Evolutionary conservation across 805 yeast genomes (phyloP).

Genomic region (Helenozyma baotianmanensis): DNA sequence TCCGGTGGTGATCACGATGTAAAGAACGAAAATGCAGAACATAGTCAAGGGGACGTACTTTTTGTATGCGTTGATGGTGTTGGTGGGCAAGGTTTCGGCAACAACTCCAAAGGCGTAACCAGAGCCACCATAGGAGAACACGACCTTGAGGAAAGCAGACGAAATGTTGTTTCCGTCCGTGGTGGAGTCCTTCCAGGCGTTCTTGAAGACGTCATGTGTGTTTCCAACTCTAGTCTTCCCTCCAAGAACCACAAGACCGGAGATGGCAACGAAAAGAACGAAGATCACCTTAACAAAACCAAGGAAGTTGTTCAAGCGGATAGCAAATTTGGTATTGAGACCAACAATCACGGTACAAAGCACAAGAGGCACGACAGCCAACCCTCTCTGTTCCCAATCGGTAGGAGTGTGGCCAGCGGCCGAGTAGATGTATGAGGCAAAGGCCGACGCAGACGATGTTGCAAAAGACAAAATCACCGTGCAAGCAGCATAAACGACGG

Average conservation of each 20-base stretch:
- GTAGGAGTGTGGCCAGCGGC: slow-evolving; percentile 28
- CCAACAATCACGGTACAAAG: slow-evolving; percentile 20
- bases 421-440: slow-evolving; percentile 27
- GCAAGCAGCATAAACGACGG: slow-evolving; percentile 36
- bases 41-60: slow-evolving; percentile 28
- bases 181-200: slow-evolving; percentile 39
- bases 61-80: slow-evolving; percentile 23
- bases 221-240: slow-evolving; percentile 31
- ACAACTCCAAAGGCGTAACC: slow-evolving; percentile 36
- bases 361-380: slow-evolving; percentile 29
- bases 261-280: slow-evolving; percentile 27
- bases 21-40: slow-evolving; percentile 26
- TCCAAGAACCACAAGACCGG: slow-evolving; percentile 34
- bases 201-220: slow-evolving; percentile 29
- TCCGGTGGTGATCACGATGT: slow-evolving; percentile 30
- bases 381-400: slow-evolving; percentile 34
- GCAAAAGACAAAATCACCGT: slow-evolving; percentile 32
- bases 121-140: slow-evolving; percentile 41
- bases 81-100: slow-evolving; percentile 24
- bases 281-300: slow-evolving; percentile 34
- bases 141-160: slow-evolving; percentile 40
- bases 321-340: slow-evolving; percentile 23
- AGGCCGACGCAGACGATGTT: slow-evolving; percentile 35
- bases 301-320: slow-evolving; percentile 27
- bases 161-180: slow-evolving; percentile 39